Conservation (phyloP, 306 rosid genomes). For the Senna siamea region DNA sequence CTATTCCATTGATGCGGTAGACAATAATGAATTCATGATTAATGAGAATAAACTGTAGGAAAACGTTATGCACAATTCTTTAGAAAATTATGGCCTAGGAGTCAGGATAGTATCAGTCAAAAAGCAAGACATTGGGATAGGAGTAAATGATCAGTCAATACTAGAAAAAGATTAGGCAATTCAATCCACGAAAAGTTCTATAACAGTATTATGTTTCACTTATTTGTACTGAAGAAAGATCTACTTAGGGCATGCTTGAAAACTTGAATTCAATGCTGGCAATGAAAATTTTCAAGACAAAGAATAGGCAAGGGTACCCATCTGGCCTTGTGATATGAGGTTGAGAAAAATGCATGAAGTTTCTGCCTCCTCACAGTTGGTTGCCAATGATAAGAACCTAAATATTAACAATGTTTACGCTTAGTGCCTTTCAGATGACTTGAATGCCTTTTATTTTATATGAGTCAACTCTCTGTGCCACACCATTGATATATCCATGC, state of each 20-base stretch:
- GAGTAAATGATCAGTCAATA: constrained; percentile 14
- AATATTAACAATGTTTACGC: too few species aligned
- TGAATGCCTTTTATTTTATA: too few species aligned
- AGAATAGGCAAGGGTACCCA: too few species aligned
- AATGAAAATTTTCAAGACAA: not conserved
- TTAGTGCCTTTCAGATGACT: too few species aligned
- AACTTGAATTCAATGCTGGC: not conserved
- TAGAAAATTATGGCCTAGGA: constrained; percentile 25
- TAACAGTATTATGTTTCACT: constrained; percentile 28
- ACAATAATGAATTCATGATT: not conserved
- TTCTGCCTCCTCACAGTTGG: too few species aligned
- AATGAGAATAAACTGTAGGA: constrained; percentile 16
- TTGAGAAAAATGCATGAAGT: too few species aligned
- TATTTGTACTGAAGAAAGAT: constrained; percentile 24
- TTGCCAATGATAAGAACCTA: too few species aligned
- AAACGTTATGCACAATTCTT: constrained; percentile 15
- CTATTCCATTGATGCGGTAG: not conserved
- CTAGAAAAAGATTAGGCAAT: constrained; percentile 30
- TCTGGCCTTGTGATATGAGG: too few species aligned
- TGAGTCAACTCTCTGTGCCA: too few species aligned
- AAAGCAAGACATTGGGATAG: constrained; percentile 52
- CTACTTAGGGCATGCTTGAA: constrained; percentile 1
- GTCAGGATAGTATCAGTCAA: constrained; percentile 33
- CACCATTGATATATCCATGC: too few species aligned
- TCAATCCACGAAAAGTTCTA: constrained; percentile 25